phyloP scores from a whole-genome alignment of 306 rosid species.

The Cercis canadensis region DNA sequence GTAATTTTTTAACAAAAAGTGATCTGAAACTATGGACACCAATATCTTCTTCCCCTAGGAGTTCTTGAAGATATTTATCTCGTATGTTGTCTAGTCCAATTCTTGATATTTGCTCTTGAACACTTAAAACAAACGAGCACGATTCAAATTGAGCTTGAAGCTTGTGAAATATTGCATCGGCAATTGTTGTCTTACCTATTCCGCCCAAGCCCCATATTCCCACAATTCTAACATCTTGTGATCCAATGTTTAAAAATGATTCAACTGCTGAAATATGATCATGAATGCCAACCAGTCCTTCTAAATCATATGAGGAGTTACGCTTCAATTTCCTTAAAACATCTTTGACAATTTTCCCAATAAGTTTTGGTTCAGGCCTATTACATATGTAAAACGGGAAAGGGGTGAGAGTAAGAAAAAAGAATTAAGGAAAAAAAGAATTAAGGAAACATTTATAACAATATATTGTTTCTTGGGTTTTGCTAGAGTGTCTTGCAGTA shows the following conservation, averaged over 20 bases:
- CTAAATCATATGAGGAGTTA: no score
- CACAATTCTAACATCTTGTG: neutral
- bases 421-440: neutral
- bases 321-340: neutral
- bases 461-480: no score
- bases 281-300: constrained; percentile 13
- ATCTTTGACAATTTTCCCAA: neutral
- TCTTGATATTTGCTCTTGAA: neutral
- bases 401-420: no score
- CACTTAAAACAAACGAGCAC: constrained; percentile 8
- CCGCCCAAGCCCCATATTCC: constrained; percentile 27
- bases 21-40: no score
- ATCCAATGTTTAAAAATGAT: neutral
- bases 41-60: neutral
- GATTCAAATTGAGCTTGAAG: neutral
- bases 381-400: neutral
- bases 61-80: neutral
- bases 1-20: neutral
- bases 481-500: no score
- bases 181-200: constrained; percentile 7
- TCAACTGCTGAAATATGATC: neutral
- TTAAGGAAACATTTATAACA: no score
- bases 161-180: neutral
- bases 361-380: neutral
- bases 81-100: neutral